These are phyloP conservation scores for Arachis monticola DNA, from an alignment of 331 rosid species.

Conservation along the genomic window DNA sequence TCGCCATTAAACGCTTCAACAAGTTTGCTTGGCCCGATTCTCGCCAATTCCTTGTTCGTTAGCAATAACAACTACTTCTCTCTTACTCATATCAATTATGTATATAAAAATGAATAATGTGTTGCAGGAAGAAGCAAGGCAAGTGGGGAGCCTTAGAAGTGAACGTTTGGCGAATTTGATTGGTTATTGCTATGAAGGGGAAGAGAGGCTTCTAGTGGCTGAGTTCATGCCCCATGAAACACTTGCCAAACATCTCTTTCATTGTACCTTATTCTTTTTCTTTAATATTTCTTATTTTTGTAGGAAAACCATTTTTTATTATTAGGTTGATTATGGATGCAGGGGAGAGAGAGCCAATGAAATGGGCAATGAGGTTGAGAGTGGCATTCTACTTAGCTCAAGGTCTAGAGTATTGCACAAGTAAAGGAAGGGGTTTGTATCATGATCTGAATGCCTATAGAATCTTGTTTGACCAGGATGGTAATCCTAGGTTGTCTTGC, in stretches of 20 bases:
- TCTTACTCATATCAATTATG: too few species aligned
- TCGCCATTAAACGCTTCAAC: conserved; percentile 94
- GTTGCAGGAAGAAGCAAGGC: conserved; percentile 77
- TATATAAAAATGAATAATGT: too few species aligned
- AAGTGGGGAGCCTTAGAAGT: conserved; percentile 82
- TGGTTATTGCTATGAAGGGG: conserved; percentile 90
- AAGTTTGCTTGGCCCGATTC: conserved; percentile 94
- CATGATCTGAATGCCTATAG: conserved; percentile 96
- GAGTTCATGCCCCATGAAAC: conserved; percentile 93
- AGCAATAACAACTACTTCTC: not conserved
- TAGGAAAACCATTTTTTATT: too few species aligned
- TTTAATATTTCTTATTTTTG: too few species aligned
- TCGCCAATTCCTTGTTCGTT: conserved; percentile 86
- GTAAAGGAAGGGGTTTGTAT: conserved; percentile 85
- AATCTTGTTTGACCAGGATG: conserved; percentile 89
- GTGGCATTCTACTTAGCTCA: conserved; percentile 87
- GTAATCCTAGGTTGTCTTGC: conserved; percentile 95
- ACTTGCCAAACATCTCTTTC: conserved; percentile 89
- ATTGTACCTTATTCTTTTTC: conserved; percentile 1
- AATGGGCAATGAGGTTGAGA: conserved; percentile 94
- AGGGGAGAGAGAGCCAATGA: conserved; percentile 94
- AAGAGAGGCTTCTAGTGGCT: conserved; percentile 85
- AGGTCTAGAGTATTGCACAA: conserved; percentile 86
- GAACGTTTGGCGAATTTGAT: conserved; percentile 86
- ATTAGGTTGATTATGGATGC: not conserved